These are phyloP conservation scores for Candida michaelii DNA, from an alignment of 805 yeast genomes.

Conservation along the genomic window DNA sequence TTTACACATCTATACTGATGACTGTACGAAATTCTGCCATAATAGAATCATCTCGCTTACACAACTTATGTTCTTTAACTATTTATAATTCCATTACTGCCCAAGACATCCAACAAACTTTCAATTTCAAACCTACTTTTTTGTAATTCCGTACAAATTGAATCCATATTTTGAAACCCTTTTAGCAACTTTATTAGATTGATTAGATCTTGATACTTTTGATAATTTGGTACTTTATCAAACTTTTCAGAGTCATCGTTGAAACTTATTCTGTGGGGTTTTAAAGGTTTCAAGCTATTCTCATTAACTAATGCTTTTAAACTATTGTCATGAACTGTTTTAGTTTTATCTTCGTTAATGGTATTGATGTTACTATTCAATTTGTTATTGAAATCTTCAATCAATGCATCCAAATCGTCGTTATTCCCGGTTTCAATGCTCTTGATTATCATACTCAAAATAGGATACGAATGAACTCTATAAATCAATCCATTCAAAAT, in stretches of 20 bases:
- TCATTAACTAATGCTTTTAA: conserved; percentile 13
- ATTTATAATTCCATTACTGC: conserved; percentile 36
- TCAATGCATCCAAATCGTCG: conserved; percentile 19
- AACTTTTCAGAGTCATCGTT: conserved; percentile 14
- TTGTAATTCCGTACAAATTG: conserved; percentile 68
- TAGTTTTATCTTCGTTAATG: conserved; percentile 5
- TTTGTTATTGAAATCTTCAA: conserved; percentile 13
- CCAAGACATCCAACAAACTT: conserved; percentile 37
- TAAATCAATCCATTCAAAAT: conserved; percentile 77
- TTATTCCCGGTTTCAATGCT: conserved; percentile 31
- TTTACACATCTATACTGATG: no score
- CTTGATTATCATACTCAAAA: conserved; percentile 43
- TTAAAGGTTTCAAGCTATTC: conserved; percentile 11
- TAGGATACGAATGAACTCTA: conserved; percentile 75
- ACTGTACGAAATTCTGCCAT: no score
- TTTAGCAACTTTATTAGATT: conserved; percentile 46
- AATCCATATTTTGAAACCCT: conserved; percentile 57
- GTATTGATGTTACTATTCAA: conserved; percentile 10
- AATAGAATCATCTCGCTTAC: no score
- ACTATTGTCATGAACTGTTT: conserved; percentile 11
- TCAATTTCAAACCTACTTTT: conserved; percentile 58
- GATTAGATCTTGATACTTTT: conserved; percentile 28
- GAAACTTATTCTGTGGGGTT: conserved; percentile 36
- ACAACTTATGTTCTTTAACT: no score
- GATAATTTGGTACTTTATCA: conserved; percentile 10